Evolutionary conservation across 2,329 filamentous ascomycete genomes (phyloP), one percentile per base, ranked within the genome.

Genomic region (Calonectria naviculata): DNA sequence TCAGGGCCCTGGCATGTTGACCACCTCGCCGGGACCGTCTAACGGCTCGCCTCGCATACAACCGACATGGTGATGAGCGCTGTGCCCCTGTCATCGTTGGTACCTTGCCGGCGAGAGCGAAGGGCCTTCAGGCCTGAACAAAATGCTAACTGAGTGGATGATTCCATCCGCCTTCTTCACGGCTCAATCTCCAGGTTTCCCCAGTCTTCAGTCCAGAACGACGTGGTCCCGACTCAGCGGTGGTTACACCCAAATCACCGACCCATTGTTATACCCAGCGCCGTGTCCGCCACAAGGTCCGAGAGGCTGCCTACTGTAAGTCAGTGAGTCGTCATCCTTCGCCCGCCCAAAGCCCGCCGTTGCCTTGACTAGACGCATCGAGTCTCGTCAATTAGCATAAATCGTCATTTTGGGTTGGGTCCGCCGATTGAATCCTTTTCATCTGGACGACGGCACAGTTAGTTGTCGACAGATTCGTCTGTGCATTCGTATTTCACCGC

Each of bases 21-120:
- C 76, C 76, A 78, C 76, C 65, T 75, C 71, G 69, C 73, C 71
- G 76, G 76, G 75, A 76, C 76, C 71, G 71, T 65, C 64, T 77
- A 70, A 70, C 74, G 75, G 76, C 76, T 78, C 76, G 75, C 76
- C 76, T 78, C 74, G 76, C 62, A 42, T 71, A 68, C 61, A 78
- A 71, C 75, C 76, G 76, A 78, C 70, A 78, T 78, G 74, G 76
- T 71, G 77, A 75, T 78, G 71, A 56, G 67, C 68, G 66, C 46
- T 71, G 46, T 34, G 68, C 70, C 75, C 75, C 70, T 76, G 73
- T 74, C 71, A 52, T 62, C 31, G 12, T 38, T 36, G 52, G 52
- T 38, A 58, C 52, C 34, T 58, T 58, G 52, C 31, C 34, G 52
- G 52, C 21, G 31, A 26, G 12, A 13, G 38, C 15, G 52, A n/a